These are phyloP conservation scores for Ustulina deusta DNA, from an alignment of 2,329 filamentous ascomycete species.

Conservation along the genomic window DNA sequence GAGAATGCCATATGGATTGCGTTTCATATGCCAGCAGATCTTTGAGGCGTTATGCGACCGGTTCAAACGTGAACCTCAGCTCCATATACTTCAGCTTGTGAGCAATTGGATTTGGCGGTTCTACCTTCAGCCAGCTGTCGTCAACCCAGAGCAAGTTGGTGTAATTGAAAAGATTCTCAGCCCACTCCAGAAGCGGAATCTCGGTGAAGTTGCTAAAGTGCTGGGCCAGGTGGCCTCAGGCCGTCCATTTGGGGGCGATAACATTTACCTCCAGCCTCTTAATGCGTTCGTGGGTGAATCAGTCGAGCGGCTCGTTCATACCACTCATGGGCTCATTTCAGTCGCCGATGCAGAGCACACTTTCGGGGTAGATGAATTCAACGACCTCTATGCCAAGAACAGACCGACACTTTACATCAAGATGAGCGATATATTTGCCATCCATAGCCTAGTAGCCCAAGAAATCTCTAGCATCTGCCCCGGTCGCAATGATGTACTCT, in stretches of 20 bases:
- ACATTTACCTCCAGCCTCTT: conserved; percentile 93
- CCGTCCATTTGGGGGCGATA: conserved; percentile 90
- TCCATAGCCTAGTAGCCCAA: conserved; percentile 86
- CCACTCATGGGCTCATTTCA: conserved; percentile 81
- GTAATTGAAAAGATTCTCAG: conserved; percentile 91
- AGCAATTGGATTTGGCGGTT: conserved; percentile 94
- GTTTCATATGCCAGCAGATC: conserved; percentile 87
- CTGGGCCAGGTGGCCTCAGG: conserved; percentile 90
- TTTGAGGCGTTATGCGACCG: conserved; percentile 81
- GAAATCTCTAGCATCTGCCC: conserved; percentile 84
- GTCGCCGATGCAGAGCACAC: conserved; percentile 89
- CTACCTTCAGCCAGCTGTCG: conserved; percentile 89
- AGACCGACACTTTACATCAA: conserved; percentile 99
- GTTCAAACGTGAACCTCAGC: conserved; percentile 83
- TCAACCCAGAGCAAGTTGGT: conserved; percentile 91
- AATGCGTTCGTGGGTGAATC: conserved; percentile 92
- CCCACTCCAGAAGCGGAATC: conserved; percentile 91
- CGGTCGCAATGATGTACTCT: conserved; percentile 84
- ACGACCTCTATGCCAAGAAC: conserved; percentile 94
- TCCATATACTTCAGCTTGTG: conserved; percentile 83
- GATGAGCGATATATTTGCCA: conserved; percentile 95
- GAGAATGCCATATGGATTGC: conserved; percentile 91
- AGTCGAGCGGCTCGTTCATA: conserved; percentile 80
- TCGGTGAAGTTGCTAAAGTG: conserved; percentile 91
- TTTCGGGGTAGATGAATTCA: conserved; percentile 99